A percentile compares a stretch with the other conserved stretches of the same genome.
Evolutionary conservation across 2,329 filamentous ascomycete genomes (phyloP).

Genomic region (Pseudogymnoascus sp.): DNA sequence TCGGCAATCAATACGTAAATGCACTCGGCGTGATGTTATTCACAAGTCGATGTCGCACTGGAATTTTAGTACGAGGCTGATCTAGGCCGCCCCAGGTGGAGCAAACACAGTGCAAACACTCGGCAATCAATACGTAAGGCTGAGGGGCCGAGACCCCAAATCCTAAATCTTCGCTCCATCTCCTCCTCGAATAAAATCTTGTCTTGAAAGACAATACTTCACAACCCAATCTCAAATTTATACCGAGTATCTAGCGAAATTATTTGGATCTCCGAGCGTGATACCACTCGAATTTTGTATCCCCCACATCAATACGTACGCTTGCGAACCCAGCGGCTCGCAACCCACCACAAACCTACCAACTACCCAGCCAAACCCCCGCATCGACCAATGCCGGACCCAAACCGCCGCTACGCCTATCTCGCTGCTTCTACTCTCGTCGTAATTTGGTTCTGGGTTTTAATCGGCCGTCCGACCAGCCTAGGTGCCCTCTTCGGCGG

Average conservation of each 20-base stretch:
- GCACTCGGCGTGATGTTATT: background rate
- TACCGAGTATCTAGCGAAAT: background rate
- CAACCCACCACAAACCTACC: background rate
- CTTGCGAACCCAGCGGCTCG: background rate
- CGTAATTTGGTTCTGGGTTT: constrained; percentile 19
- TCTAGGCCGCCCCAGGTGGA: background rate
- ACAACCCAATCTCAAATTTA: background rate
- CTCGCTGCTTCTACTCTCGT: constrained; percentile 15
- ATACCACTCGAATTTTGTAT: background rate
- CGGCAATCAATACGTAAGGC: constrained; percentile 1
- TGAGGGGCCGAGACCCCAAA: constrained; percentile 6
- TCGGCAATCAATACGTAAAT: background rate
- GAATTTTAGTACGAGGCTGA: constrained; percentile 8
- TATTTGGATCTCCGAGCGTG: too few species aligned
- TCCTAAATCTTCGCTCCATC: background rate
- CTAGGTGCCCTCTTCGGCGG: background rate
- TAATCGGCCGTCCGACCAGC: constrained; percentile 15
- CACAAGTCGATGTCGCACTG: background rate
- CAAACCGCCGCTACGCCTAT: constrained; percentile 17
- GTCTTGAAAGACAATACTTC: background rate
- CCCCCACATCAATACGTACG: background rate
- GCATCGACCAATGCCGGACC: background rate
- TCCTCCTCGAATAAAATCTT: background rate
- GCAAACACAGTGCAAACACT: constrained; percentile 3
- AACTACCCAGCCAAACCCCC: background rate